A percentile compares a stretch with the other conserved stretches of the same genome.
These are phyloP conservation scores for Viridothelium virens DNA, from an alignment of 495 filamentous ascomycete species.

Conservation along the genomic window DNA sequence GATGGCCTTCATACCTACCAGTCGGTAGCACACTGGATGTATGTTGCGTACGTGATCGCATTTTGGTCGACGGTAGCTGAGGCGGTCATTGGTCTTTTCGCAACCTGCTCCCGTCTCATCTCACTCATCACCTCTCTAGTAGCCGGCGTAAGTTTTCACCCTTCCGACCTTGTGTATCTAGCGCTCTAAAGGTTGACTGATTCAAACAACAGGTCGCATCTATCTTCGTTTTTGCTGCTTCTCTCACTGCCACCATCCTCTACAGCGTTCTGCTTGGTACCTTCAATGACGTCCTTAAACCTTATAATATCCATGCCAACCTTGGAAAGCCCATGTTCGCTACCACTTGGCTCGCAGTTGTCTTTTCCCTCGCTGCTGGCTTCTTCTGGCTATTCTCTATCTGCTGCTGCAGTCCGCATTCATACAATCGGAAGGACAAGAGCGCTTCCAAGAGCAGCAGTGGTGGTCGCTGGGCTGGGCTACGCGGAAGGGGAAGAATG, in stretches of 20 bases:
- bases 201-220: constrained; percentile 30
- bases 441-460: constrained; percentile 17
- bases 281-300: constrained; percentile 53
- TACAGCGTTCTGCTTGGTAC: constrained; percentile 49
- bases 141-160: constrained; percentile 46
- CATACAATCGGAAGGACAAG: constrained; percentile 25
- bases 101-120: constrained; percentile 59
- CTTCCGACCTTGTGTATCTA: constrained; percentile 29
- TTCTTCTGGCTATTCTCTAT: constrained; percentile 85
- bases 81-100: constrained; percentile 61
- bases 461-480: constrained; percentile 16
- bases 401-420: constrained; percentile 73
- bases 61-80: constrained; percentile 62
- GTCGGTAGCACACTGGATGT: constrained; percentile 71
- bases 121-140: constrained; percentile 74
- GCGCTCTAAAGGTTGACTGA: constrained; percentile 17
- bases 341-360: constrained; percentile 69
- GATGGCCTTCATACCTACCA: constrained; percentile 63
- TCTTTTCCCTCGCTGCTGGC: constrained; percentile 60
- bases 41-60: constrained; percentile 60
- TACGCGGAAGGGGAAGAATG: constrained; percentile 10
- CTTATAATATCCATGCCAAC: constrained; percentile 56
- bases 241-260: constrained; percentile 32
- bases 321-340: constrained; percentile 62
- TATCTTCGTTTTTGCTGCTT: constrained; percentile 49